Evolutionary conservation across 495 filamentous ascomycete genomes (phyloP).

Genomic region (Trichoderma gamsii): DNA sequence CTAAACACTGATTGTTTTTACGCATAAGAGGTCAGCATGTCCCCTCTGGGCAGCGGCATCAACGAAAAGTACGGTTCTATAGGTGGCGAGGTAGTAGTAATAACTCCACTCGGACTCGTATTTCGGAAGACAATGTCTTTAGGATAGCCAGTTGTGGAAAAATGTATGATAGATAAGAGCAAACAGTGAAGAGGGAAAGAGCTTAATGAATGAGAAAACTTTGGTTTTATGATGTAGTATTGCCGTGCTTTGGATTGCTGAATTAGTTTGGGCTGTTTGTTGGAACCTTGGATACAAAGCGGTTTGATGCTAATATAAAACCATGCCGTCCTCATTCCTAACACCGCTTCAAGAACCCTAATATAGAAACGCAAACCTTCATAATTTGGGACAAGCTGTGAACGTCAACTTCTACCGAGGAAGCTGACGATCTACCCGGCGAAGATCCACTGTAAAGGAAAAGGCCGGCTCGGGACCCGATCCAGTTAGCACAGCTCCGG

Average conservation of each 20-base stretch:
- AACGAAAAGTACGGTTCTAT: background rate
- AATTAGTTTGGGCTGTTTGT: no score
- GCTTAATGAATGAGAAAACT: no score
- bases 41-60: background rate
- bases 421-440: background rate
- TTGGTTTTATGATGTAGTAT: no score
- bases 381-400: background rate
- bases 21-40: background rate
- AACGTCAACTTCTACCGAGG: background rate
- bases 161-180: background rate
- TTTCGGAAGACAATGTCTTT: background rate
- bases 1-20: background rate
- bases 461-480: background rate
- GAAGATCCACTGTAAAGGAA: background rate
- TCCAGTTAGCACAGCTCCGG: background rate
- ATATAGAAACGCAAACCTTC: background rate
- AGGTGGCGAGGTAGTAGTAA: background rate
- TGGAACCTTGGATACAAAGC: no score
- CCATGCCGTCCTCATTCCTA: no score
- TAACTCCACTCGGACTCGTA: constrained; percentile 5
- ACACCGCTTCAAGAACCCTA: no score
- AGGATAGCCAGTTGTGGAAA: constrained; percentile 1
- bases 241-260: no score
- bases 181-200: background rate
- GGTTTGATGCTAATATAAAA: no score